Base-by-base conservation (phyloP, 2,329 filamentous ascomycete genomes). In the Sporothrix euskadiensis region DNA sequence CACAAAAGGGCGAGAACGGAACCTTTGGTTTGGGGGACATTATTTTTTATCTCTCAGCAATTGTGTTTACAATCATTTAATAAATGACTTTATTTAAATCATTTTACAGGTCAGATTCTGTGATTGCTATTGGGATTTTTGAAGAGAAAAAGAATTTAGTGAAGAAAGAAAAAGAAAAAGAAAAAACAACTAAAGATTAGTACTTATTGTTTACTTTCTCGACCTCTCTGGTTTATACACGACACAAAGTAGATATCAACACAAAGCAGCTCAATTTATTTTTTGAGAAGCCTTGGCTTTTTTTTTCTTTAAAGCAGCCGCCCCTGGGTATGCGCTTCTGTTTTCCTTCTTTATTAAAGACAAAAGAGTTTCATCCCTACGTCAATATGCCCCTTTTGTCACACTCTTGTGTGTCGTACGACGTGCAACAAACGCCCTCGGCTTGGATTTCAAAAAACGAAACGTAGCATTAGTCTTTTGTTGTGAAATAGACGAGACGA, bases 1-100 rank as follows among this genome's bases (percentile, higher is more conserved):
- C 22, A 66, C n/a, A 47, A 61, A 66, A 32, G 63, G 63, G 63
- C 8, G 63, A 66, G 44, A 49, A 66, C 63, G 63, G 63, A 4
- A 66, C 63, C 63, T 49, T 49, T 66, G 63, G 22, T 4, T 66
- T 30, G 63, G 26, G 44, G 63, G 12, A 49, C 12, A 19, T n/a
- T 57, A 8, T 3, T 10, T 14, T 19, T 32, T 16, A 30, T 19
- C 39, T 39, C 39, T 30, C 14, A 26, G 32, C 35, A 63, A 66
- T 14, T 66, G 22, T 22, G 16, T 19, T 30, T 47, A 66, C n/a
- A 14, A 30, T 47, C 7, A 16, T 47, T 47, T 4, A 47, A 19
- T 22, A 1, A n/a, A 65, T 41, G 19, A 44, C n/a, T 44, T 49
- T 49, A 49, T 49, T 14, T 14, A 10, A 44, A 19, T 49, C 14